phyloP scores from a whole-genome alignment of 352 stramenopile genomes.

The Globisporangium takayamanum region DNA sequence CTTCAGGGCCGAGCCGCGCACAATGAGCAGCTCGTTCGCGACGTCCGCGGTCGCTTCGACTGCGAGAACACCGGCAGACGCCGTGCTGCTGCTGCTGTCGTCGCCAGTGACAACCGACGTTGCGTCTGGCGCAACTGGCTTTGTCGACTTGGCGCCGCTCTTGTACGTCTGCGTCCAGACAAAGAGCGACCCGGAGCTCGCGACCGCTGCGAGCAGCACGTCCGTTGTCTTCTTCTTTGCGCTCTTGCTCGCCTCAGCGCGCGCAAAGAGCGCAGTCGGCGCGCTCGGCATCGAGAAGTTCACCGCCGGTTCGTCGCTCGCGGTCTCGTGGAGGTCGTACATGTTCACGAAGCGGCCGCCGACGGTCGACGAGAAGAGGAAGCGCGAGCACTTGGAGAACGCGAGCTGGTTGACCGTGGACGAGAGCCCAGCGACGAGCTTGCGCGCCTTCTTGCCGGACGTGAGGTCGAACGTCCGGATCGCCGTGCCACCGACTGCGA shows the following conservation, averaged over 20 bases:
- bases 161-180: constrained; percentile 73
- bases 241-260: constrained; percentile 39
- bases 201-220: constrained; percentile 52
- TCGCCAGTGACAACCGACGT: constrained; percentile 28
- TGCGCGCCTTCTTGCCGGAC: constrained; percentile 75
- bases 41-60: constrained; percentile 27
- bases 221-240: constrained; percentile 75
- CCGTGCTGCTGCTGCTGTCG: constrained; percentile 11
- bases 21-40: constrained; percentile 41
- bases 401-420: constrained; percentile 64
- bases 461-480: constrained; percentile 72
- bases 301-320: constrained; percentile 59
- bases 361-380: constrained; percentile 65
- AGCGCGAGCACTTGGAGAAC: constrained; percentile 59
- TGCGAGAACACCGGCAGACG: constrained; percentile 39
- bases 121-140: constrained; percentile 51
- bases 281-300: constrained; percentile 74
- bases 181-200: constrained; percentile 56
- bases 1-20: constrained; percentile 67
- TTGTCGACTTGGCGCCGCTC: constrained; percentile 38
- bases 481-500: constrained; percentile 53
- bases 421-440: constrained; percentile 65
- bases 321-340: constrained; percentile 60
- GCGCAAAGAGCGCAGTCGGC: constrained; percentile 38
- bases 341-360: constrained; percentile 78